A percentile compares a stretch with the other conserved stretches of the same genome.
These are phyloP conservation scores for Coemansia sp. DNA, from an alignment of 192 early-diverging fungal species.

Conservation along the genomic window DNA sequence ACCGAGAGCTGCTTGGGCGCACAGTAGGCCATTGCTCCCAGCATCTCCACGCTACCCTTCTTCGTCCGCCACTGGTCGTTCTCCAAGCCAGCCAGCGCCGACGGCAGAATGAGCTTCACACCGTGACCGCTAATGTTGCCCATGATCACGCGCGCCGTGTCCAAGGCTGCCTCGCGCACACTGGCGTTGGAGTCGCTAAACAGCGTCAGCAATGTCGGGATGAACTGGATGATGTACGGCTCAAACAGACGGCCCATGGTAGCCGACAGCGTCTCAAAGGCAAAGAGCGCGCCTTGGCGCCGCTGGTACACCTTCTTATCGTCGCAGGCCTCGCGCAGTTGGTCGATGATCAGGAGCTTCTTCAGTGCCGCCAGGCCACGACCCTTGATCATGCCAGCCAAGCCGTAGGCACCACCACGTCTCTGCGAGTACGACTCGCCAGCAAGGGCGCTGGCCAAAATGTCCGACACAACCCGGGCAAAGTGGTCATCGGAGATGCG, in stretches of 20 bases:
- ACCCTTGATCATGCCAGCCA: conserved; percentile 93
- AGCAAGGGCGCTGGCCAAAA: conserved; percentile 70
- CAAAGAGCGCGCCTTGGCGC: conserved; percentile 93
- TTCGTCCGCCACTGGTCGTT: conserved; percentile 97
- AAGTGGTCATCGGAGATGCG: conserved; percentile 60
- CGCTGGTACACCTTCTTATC: conserved; percentile 74
- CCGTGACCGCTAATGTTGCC: conserved; percentile 90
- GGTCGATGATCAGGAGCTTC: conserved; percentile 75
- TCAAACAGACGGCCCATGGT: conserved; percentile 92
- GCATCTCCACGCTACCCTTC: conserved; percentile 90
- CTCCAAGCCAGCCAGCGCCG: conserved; percentile 80
- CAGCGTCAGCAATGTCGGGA: conserved; percentile 82
- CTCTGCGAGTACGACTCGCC: conserved; percentile 80
- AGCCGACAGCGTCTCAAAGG: conserved; percentile 84
- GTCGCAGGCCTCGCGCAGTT: conserved; percentile 60
- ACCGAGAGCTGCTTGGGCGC: conserved; percentile 93
- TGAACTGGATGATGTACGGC: conserved; percentile 92
- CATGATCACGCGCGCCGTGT: conserved; percentile 92
- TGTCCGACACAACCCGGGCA: conserved; percentile 56
- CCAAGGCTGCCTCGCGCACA: conserved; percentile 88
- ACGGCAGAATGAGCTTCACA: conserved; percentile 94
- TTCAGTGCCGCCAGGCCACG: conserved; percentile 85
- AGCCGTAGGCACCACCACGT: conserved; percentile 92
- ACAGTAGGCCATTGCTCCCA: conserved; percentile 93
- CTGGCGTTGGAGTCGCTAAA: conserved; percentile 81